phyloP scores from a whole-genome alignment of 2,329 filamentous ascomycete genomes.

The Cadophora sp. region DNA sequence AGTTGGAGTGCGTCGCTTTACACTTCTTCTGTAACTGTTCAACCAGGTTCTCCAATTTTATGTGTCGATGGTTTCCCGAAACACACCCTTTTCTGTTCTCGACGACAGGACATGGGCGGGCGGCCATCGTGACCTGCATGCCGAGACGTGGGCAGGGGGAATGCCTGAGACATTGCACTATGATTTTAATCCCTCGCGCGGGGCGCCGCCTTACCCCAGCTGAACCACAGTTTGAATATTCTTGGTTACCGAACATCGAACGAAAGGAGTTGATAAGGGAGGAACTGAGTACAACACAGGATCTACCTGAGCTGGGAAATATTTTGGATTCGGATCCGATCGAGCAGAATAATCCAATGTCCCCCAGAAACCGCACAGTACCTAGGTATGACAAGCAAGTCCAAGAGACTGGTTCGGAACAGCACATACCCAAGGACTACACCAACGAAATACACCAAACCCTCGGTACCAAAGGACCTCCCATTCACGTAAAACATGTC shows the following conservation, averaged over 20 bases:
- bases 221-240: background rate
- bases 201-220: slow-evolving; percentile 13
- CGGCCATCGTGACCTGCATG: slow-evolving; percentile 32
- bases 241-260: too few relatives aligned
- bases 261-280: too few relatives aligned
- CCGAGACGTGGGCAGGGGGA: background rate
- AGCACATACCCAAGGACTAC: background rate
- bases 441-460: background rate
- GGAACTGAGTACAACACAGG: too few relatives aligned
- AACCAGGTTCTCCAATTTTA: background rate
- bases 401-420: background rate
- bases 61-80: slow-evolving; percentile 31
- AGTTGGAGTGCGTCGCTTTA: background rate
- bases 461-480: background rate
- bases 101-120: slow-evolving; percentile 7
- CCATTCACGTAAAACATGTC: background rate
- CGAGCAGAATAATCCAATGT: too few relatives aligned
- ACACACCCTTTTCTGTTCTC: slow-evolving; percentile 25
- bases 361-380: too few relatives aligned
- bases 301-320: too few relatives aligned
- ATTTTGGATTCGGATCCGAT: too few relatives aligned
- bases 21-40: slow-evolving; percentile 8
- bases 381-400: slow-evolving; percentile 9
- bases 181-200: slow-evolving; percentile 7
- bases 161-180: background rate